A percentile compares a stretch with the other conserved stretches of the same genome.
phyloP scores from a whole-genome alignment of 768 basidiomycete genomes.

The Mycena crocata region DNA sequence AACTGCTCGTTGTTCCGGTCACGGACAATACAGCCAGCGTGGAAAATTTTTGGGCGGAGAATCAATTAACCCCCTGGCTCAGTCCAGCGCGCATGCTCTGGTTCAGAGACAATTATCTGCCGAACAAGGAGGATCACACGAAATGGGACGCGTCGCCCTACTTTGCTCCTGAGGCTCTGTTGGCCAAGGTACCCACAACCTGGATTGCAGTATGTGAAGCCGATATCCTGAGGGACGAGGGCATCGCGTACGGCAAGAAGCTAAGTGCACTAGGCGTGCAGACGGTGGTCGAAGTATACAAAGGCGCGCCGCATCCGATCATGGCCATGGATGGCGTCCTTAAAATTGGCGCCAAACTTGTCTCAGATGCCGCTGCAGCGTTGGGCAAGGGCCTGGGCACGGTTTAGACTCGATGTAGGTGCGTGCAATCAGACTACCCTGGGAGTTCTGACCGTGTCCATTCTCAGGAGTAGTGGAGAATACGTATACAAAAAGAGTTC shows the following conservation, averaged over 20 bases:
- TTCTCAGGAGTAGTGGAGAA: too few relatives aligned
- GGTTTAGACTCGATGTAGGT: not conserved
- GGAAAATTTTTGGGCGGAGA: conserved; percentile 65
- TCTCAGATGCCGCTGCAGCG: conserved; percentile 50
- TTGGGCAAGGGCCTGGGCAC: conserved; percentile 45
- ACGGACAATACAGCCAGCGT: conserved; percentile 74
- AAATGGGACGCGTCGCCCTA: conserved; percentile 80
- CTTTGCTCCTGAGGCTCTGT: conserved; percentile 69
- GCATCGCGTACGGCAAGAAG: conserved; percentile 70
- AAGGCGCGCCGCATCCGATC: conserved; percentile 75
- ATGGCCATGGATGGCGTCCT: conserved; percentile 76
- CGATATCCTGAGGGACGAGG: conserved; percentile 77
- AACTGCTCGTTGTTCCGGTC: conserved; percentile 78
- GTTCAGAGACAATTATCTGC: conserved; percentile 79
- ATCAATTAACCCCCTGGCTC: conserved; percentile 69
- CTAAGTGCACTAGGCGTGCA: conserved; percentile 63
- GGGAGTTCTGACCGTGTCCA: too few relatives aligned
- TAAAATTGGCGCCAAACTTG: conserved; percentile 49
- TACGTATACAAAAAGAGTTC: conserved; percentile 2
- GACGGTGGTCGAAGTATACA: conserved; percentile 67
- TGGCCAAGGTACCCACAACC: conserved; percentile 63
- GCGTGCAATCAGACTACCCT: too few relatives aligned
- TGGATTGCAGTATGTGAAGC: conserved; percentile 75
- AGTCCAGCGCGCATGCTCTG: conserved; percentile 75
- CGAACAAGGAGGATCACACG: conserved; percentile 66